Conservation (phyloP, 768 basidiomycete genomes). For the Collybiopsis confluens region DNA sequence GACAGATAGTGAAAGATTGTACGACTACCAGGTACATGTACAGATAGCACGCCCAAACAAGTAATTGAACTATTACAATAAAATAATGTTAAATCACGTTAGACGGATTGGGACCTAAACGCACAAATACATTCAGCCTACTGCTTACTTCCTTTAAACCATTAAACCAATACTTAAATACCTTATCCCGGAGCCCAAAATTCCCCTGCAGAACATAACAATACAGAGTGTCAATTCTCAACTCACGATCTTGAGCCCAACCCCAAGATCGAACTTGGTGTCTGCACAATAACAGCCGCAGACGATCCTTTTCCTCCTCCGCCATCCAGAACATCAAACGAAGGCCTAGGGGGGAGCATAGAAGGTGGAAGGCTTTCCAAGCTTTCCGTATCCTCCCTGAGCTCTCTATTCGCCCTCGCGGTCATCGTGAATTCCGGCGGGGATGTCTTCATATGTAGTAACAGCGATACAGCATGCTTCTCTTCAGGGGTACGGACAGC, state of each 20-base stretch:
- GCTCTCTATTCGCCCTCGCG: background rate
- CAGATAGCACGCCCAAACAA: too few species aligned
- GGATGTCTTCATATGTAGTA: constrained; percentile 59
- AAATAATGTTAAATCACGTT: too few species aligned
- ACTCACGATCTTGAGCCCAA: constrained; percentile 10
- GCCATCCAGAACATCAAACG: background rate
- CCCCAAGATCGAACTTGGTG: constrained; percentile 28
- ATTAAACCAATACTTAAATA: too few species aligned
- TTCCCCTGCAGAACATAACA: background rate
- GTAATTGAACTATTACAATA: too few species aligned
- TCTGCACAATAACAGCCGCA: constrained; percentile 19
- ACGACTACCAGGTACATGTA: too few species aligned
- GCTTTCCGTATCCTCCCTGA: background rate
- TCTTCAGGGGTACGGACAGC: constrained; percentile 54
- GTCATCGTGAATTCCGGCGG: constrained; percentile 23
- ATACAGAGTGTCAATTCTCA: background rate
- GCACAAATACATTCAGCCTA: too few species aligned
- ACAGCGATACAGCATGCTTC: constrained; percentile 62
- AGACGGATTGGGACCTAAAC: too few species aligned
- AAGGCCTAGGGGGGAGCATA: background rate
- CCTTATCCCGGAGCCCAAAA: too few species aligned
- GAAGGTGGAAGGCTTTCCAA: background rate
- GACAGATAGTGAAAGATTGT: too few species aligned
- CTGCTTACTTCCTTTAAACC: too few species aligned
- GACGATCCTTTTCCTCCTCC: background rate